phyloP scores from a whole-genome alignment of 306 rosid genomes.

The Sechiopsis laciniata region DNA sequence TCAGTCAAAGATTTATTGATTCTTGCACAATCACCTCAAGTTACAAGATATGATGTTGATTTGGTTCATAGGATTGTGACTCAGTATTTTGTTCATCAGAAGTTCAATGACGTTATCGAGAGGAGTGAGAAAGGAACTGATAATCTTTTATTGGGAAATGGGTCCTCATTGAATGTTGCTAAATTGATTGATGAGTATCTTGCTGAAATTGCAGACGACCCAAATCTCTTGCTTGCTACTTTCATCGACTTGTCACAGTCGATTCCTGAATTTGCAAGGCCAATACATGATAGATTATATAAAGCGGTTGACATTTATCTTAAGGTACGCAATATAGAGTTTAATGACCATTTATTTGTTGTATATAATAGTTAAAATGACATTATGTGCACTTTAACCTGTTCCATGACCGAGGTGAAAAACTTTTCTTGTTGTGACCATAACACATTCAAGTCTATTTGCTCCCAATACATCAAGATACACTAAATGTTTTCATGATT shows the following conservation, averaged over 20 bases:
- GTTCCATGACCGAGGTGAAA: not conserved
- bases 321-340: constrained; percentile 47
- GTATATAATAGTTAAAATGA: not conserved
- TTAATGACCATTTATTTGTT: not conserved
- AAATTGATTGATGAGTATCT: constrained; percentile 70
- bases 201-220: constrained; percentile 62
- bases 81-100: constrained; percentile 42
- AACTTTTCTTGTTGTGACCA: not conserved
- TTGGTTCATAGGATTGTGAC: constrained; percentile 59
- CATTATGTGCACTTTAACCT: not conserved
- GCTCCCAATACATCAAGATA: not conserved
- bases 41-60: constrained; percentile 54
- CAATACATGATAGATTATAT: constrained; percentile 78
- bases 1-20: constrained; percentile 60
- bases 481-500: not conserved
- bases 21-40: constrained; percentile 64
- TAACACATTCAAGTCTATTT: not conserved
- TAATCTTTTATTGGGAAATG: constrained; percentile 40
- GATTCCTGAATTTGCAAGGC: constrained; percentile 63
- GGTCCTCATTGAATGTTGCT: constrained; percentile 57
- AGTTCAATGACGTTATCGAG: constrained; percentile 34
- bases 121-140: constrained; percentile 50
- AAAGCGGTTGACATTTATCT: constrained; percentile 68
- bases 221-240: constrained; percentile 47
- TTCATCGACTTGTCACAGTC: constrained; percentile 60